phyloP scores from a whole-genome alignment of 2,329 filamentous ascomycete genomes.

The Alternaria arbusti region DNA sequence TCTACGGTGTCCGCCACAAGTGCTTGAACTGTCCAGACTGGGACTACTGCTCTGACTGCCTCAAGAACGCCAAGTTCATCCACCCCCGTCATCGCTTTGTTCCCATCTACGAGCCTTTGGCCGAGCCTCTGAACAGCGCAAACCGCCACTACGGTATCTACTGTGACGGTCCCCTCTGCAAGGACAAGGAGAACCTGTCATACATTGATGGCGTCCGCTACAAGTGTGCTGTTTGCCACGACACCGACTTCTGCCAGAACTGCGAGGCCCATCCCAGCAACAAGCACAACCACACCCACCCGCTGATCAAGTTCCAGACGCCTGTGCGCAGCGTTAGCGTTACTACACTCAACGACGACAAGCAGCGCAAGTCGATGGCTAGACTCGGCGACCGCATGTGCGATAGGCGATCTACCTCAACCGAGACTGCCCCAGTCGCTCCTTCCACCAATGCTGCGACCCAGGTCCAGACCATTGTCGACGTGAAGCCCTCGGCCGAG shows the following conservation, averaged over 20 bases:
- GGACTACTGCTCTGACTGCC: slow-evolving; percentile 87
- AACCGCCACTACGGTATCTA: slow-evolving; percentile 81
- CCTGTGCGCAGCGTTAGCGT: slow-evolving; percentile 88
- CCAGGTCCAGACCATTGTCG: slow-evolving; percentile 68
- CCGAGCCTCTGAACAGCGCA: slow-evolving; percentile 53
- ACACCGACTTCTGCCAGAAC: slow-evolving; percentile 91
- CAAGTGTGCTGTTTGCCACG: slow-evolving; percentile 96
- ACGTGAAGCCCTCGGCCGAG: slow-evolving; percentile 65
- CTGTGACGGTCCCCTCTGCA: slow-evolving; percentile 93
- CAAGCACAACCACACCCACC: slow-evolving; percentile 92
- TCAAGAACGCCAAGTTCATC: slow-evolving; percentile 67
- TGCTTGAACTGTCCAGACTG: slow-evolving; percentile 96
- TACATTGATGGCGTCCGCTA: slow-evolving; percentile 86
- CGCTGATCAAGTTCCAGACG: slow-evolving; percentile 95
- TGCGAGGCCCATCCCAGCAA: slow-evolving; percentile 90
- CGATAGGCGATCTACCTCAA: slow-evolving; percentile 55
- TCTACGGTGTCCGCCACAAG: slow-evolving; percentile 91
- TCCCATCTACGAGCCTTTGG: slow-evolving; percentile 78
- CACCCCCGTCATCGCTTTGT: slow-evolving; percentile 90
- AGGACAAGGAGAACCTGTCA: slow-evolving; percentile 58
- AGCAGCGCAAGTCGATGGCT: slow-evolving; percentile 68
- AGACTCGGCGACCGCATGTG: slow-evolving; percentile 71
- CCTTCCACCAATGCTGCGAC: slow-evolving; percentile 61
- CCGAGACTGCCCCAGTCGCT: slow-evolving; percentile 57
- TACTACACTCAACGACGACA: slow-evolving; percentile 80